Conservation (phyloP, 2,329 filamentous ascomycete genomes). For the Anthostomella pinea region DNA sequence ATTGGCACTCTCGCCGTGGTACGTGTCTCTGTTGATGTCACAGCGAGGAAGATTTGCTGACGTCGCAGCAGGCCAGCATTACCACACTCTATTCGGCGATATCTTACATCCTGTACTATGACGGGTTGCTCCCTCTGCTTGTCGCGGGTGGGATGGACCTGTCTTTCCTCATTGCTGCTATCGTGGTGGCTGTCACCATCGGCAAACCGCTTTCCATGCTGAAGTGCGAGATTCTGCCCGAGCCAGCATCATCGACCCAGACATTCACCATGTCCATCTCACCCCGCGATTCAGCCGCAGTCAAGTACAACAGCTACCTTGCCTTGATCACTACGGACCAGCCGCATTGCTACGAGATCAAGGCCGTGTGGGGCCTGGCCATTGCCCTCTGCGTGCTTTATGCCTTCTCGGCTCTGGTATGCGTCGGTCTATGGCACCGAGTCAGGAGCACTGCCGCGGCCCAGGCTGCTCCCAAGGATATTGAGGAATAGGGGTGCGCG, state of each 20-base stretch:
- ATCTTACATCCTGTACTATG: constrained; percentile 77
- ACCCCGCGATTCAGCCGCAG: constrained; percentile 18
- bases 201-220: constrained; percentile 79
- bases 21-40: constrained; percentile 37
- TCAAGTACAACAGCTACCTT: constrained; percentile 38
- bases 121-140: constrained; percentile 72
- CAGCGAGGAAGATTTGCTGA: constrained; percentile 12
- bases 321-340: constrained; percentile 51
- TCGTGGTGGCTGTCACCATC: constrained; percentile 73
- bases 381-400: constrained; percentile 76
- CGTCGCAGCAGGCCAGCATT: constrained; percentile 63
- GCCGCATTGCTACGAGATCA: constrained; percentile 76
- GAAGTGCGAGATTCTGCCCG: constrained; percentile 59
- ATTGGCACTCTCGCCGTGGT: constrained; percentile 79
- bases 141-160: constrained; percentile 64
- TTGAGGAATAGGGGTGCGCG: constrained; percentile 49
- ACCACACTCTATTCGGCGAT: constrained; percentile 76
- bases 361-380: constrained; percentile 81
- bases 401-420: constrained; percentile 58
- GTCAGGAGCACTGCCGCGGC: constrained; percentile 39
- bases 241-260: constrained; percentile 35
- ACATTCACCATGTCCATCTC: constrained; percentile 31
- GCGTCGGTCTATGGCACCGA: constrained; percentile 61
- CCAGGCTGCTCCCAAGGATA: constrained; percentile 42
- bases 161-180: constrained; percentile 70